Base-by-base conservation (phyloP, 805 yeast species). In the Pichia gijzeniarum region DNA sequence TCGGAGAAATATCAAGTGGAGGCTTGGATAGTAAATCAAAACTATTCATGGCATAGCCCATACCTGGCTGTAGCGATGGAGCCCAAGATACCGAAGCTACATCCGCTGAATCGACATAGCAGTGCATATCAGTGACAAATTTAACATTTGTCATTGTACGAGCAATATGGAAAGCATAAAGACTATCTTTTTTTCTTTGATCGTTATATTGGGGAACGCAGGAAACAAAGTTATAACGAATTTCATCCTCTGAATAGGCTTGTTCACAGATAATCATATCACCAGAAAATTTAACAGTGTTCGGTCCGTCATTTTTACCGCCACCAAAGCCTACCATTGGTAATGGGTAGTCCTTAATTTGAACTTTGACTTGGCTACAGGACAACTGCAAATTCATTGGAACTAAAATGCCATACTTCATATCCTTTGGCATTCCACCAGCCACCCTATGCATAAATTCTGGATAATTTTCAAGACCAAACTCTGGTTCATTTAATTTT, bases 21-120 rank as follows among this genome's bases (percentile, higher is more conserved):
- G 89, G 85, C 54, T 81, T 82, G 0, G 86, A 79, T 43, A 81
- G 70, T 42, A 72, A 77, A 59, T 82, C 88, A 57, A 81, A 76
- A 62, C 81, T 77, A 37, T 77, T 60, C 80, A 81, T 77, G 1
- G 79, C 74, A 21, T 81, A 72, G 56, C 72, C 73, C 31, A 79
- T 63, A 3, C 80, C 82, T 0, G 86, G 79, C 50, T 72, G 82
- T 38, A 79, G 65, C 0, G 85, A 70, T 47, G 79, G 76, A 40
- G 85, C 76, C 86, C 86, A 82, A 14, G 80, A 72, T 4, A 82
- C 63, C 38, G 71, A 63, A 16, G 82, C 73, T 3, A 82, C 72
- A 17, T 67, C 57, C 1, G 62, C 58, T 0, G 84, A 72, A 21
- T 60, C 60, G 12, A 80, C 70, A 7, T 62, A 51, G 20, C 79